Base-by-base conservation (phyloP, 805 yeast species). In the Ogataea pignaliae region DNA sequence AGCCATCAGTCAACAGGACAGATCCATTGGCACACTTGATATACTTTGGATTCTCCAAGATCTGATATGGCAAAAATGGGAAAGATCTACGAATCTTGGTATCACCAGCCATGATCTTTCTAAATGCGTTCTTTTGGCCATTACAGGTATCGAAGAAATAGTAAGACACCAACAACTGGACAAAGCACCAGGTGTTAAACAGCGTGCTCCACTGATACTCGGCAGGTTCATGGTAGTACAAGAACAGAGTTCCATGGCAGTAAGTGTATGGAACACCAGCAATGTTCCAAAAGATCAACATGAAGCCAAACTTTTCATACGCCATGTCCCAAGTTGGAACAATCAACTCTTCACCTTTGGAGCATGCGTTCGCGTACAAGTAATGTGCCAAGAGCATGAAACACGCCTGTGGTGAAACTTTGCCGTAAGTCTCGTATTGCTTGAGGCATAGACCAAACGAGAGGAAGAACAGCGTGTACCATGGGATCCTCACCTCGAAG, bases 261-360 rank as follows among this genome's bases (percentile, higher is more conserved):
- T 93, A 93, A 36, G 98, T 91, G 80, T 83, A 93, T 39, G 99
- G 99, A 35, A 93, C 99, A 58, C 99, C 99, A 29, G 97, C 97
- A 64, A 93, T 88, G 71, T 93, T 93, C 99, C 99, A 93, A 75
- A 93, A 93, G 56, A 90, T 81, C 53, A 93, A 78, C 98, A 93
- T 90, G 74, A 93, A 93, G n/a, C 99, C 99, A 59, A 93, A 93
- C 70, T 93, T 93, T 67, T 93, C 99, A 67, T 93, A 93, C 29
- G 96, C 97, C 97, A 93, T 91, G 66, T 93, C 99, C 98, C 99
- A 93, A 15, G 96, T 86, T 56, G 98, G 96, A 50, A 90, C 96
- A 63, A 93, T 93, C 57, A 91, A 73, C 65, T 93, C 98, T 69
- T 93, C 99, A 56, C 98, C 99, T 69, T 93, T 93, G 45, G 96